Evolutionary conservation across 2,329 filamentous ascomycete genomes (phyloP), one percentile per base, ranked within the genome.

Genomic region (Xylaria arbuscula): DNA sequence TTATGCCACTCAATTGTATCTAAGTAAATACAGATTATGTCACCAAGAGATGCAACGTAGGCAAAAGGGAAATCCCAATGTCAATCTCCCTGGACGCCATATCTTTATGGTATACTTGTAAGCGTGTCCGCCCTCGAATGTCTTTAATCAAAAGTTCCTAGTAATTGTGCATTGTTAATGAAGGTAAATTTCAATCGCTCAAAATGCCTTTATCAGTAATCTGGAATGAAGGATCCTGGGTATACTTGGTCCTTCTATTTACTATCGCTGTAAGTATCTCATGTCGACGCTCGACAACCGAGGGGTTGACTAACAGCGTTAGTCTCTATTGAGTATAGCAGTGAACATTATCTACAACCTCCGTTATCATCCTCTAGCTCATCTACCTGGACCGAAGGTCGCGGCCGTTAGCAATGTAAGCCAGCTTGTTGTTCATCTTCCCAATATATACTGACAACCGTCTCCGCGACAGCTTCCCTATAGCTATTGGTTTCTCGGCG

Each of bases 331-430:
- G 22, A 32, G 53, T 48, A 19, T 50, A 19, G 22, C 36, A 28
- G 34, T 56, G 15, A 57, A 51, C 22, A 59, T 59, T 9, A 54
- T 72, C 22, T 71, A 73, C 24, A 70, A 71, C 38, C 63, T 72
- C 19, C 66, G 59, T 13, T 72, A 69, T 34, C 72, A 74, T 54
- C 71, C 70, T 7, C 45, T 73, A 13, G 60, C 70, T 24, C 64
- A 67, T 48, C 56, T 72, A n/a, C 71, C 70, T 1, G 72, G 71
- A 3, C 71, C 72, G 3, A 55, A 61, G 58, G 22, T 66, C 11
- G 69, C 72, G 15, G 71, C 72, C 28, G 47, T 70, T 19, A 72
- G 69, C 48, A 68, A 72, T 54, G 71, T 73, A 22, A 34, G 72
- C 63, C 40, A 28, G 4, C 13, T 40, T 22, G 1, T 22, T 1